Evolutionary conservation across 1,139 yeast species (phyloP), one percentile per base, ranked within the genome.

Genomic region (Blastobotrys malaysiensis): DNA sequence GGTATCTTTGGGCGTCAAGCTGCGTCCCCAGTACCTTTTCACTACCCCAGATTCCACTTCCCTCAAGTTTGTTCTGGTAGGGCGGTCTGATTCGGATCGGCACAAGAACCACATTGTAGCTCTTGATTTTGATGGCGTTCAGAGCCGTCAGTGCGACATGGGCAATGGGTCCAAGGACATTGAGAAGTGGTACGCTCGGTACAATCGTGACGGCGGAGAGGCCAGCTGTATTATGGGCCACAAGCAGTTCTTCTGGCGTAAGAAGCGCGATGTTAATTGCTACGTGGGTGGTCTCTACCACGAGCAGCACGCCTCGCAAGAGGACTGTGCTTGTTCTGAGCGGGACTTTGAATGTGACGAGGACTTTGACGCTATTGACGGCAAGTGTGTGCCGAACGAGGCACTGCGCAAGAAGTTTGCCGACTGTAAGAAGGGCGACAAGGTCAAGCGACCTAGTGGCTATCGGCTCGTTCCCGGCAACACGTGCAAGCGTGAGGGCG

Each of bases 31-130:
- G 13, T 65, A 67, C 20, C 64, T 86, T 18, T 69, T 81, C 1
- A 81, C 91, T 0, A 80, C 88, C 1, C 77, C 83, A n/a, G 96
- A 88, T 69, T 89, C 95, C 1, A 79, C 93, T 0, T 81, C 90
- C 0, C 72, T 77, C 31, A 78, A 78, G 55, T 84, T 88, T 63
- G 60, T 86, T 16, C 63, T 84, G n/a, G 67, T 76, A 24, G 91
- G 88, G 1, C 48, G 74, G 9, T 61, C 65, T 5, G 74, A 68
- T 43, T 36, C 43, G 9, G 52, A 63, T n/a, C 53, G 57, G 7
- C 55, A 52, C 53, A 64, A 58, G 56, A 63, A 24, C 43, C 67
- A 46, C 22, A 60, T 75, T 31, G 77, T 78, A 59, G 64, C 86
- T 0, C 62, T 88, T 51, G 93, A 88, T 65, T 87, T 89, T 61